Percentiles rank a stretch among this genome's conserved stretches.
These are phyloP conservation scores for Podospora anserina DNA, from an alignment of 495 filamentous ascomycete genomes.

Conservation along the genomic window DNA sequence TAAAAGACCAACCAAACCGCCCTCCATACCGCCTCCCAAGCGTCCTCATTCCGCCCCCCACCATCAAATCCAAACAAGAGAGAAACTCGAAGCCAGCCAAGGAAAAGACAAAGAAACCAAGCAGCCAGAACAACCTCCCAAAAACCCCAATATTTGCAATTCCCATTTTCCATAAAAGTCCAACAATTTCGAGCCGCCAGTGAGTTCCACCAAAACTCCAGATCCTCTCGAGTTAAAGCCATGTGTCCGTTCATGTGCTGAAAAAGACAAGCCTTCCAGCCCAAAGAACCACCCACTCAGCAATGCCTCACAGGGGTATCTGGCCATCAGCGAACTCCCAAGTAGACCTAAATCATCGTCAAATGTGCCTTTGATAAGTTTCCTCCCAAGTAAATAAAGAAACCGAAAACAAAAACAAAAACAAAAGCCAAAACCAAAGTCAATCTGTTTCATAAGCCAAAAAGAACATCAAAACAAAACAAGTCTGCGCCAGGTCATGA, in stretches of 20 bases:
- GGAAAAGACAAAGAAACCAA: background rate
- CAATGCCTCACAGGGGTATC: background rate
- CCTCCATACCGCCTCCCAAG: background rate
- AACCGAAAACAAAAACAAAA: slow-evolving; percentile 4
- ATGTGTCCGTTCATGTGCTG: background rate
- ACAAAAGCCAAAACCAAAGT: slow-evolving; percentile 4
- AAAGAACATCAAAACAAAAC: background rate
- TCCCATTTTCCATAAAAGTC: background rate
- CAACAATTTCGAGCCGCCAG: background rate
- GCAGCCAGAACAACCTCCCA: background rate
- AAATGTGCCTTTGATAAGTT: background rate
- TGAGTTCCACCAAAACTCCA: background rate
- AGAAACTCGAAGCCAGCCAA: background rate
- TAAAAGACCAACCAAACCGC: background rate
- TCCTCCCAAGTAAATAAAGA: background rate
- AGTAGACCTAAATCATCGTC: slow-evolving; percentile 10
- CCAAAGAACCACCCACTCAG: background rate
- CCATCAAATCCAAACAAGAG: background rate
- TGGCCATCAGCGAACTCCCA: background rate
- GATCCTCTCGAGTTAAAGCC: background rate
- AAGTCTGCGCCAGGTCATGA: background rate
- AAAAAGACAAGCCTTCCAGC: background rate
- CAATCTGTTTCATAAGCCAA: background rate
- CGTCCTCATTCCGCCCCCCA: background rate
- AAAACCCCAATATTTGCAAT: background rate